Evolutionary conservation across 139 green algal species (phyloP), one percentile per base, ranked within the genome.

Genomic region (Bryopsis sp.): DNA sequence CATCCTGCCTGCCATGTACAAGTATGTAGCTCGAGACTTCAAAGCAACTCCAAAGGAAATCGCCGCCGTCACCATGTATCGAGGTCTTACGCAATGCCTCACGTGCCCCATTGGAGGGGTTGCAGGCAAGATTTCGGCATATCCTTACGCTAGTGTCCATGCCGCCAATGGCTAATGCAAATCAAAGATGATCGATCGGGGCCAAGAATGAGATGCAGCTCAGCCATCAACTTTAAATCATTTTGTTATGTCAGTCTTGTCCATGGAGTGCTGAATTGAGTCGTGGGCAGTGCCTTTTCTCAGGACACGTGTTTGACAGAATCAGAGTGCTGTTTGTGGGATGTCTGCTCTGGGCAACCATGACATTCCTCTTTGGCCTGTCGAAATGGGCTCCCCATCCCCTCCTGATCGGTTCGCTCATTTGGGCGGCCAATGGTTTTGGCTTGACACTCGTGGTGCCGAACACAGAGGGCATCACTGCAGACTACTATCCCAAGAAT

Each of bases 361-460:
- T 67, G 33, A 67, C 59, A 6, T 46, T 11, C 28, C 33, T 61
- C 24, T 61, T 32, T 28, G 50, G 50, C 31, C 11, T 61, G 6
- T 61, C 50, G 8, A 22, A 28, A 61, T 61, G 24, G 50, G 50
- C 50, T 33, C 50, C 50, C 15, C 15, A 61, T 32, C 50, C 50
- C 15, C 33, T 61, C 24, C 6, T 61, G 8, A 61, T 61, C 24
- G 50, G 50, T 35, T 22, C 8, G 24, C 31, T 70, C 2, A 35
- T 88, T 24, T 85, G 77, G 74, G 83, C 76, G 24, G 59, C 87
- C 47, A 92, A 92, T 66, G 85, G 85, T 22, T 50, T 92, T 2
- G 86, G 86, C 5, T 78, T 92, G 37, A 59, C 85, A 1, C 72
- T 92, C 7, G 77, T 92, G 59, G 84, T 92, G 19, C 86, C 86